Base-by-base conservation (phyloP, 2,329 filamentous ascomycete species). In the Nemania abortiva region DNA sequence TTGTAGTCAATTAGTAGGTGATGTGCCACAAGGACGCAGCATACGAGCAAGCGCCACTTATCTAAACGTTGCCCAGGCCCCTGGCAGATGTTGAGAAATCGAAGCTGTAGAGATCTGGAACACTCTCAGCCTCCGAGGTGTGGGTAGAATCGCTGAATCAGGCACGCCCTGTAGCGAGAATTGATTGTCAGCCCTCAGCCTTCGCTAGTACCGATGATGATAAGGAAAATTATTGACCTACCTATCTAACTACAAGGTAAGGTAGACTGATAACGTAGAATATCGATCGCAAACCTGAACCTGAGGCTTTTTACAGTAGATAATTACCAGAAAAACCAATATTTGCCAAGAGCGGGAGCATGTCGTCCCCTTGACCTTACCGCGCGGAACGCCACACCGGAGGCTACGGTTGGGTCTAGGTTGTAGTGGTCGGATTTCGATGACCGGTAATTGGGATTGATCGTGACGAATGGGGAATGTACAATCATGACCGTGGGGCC, bases 21-120 rank as follows among this genome's bases (percentile, higher is more conserved):
- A 60, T 24, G 39, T 29, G 53, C 34, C 29, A n/a, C 18, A 1
- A 20, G 6, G 18, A 59, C 65, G 42, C 54, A 42, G 42, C 27
- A 68, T 63, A 59, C 58, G 59, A 63, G 47, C 49, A 56, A 63
- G 37, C 59, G 65, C 69, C 66, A 69, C 57, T 56, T 47, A 63
- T 66, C 50, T 64, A 49, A 63, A 39, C 53, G 57, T 63, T 58
- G 39, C 27, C 56, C 10, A 50, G 56, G 24, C 31, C 42, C 65
- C 39, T 70, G 61, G 52, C 31, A 65, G 49, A 56, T 52, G 57
- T 64, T 57, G 31, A 39, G 18, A 65, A 10, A 66, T 63, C 42
- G 9, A 53, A 64, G 18, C 31, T 27, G 20, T 29, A 31, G 34
- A 61, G 63, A 66, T 68, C 70, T 70, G 62, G 65, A 72, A 64